phyloP scores from a whole-genome alignment of 441 rosid genomes.

The Breynia disticha region DNA sequence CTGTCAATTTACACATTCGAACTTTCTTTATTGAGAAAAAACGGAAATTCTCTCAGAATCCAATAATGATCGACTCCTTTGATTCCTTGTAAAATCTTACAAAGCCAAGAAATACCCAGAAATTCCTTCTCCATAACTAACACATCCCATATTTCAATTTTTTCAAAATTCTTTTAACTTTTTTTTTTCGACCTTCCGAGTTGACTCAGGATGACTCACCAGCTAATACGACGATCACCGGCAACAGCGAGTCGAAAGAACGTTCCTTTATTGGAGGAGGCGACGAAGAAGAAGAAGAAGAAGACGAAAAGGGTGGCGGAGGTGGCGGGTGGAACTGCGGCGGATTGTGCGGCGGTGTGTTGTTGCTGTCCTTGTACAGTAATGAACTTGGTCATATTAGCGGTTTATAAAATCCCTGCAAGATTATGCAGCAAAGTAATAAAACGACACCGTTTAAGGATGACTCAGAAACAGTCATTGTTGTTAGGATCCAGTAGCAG shows the following conservation, averaged over 20 bases:
- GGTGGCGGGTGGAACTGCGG: conserved; percentile 62
- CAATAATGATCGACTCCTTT: background rate
- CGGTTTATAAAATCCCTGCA: conserved; percentile 52
- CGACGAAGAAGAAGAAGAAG: conserved; percentile 1
- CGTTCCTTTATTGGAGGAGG: conserved; percentile 11
- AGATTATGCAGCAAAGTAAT: conserved; percentile 51
- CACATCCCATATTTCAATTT: background rate
- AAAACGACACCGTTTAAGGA: conserved; percentile 13
- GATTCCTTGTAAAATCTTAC: background rate
- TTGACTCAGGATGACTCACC: conserved; percentile 25
- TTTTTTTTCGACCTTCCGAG: background rate
- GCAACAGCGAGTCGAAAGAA: conserved; percentile 9
- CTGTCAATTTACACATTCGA: too few relatives aligned
- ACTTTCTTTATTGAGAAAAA: too few relatives aligned
- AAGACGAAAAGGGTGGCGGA: conserved; percentile 26
- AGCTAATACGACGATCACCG: conserved; percentile 16
- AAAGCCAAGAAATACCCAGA: background rate
- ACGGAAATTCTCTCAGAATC: too few relatives aligned
- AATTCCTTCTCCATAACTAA: background rate
- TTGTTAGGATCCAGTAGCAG: conserved; percentile 3
- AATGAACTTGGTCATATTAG: conserved; percentile 44
- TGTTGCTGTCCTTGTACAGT: conserved; percentile 72
- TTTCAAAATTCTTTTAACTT: background rate
- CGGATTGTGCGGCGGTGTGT: conserved; percentile 63
- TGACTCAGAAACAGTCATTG: conserved; percentile 23